Conservation (phyloP, 345 rosid species). For the Rhodamnia argentea region DNA sequence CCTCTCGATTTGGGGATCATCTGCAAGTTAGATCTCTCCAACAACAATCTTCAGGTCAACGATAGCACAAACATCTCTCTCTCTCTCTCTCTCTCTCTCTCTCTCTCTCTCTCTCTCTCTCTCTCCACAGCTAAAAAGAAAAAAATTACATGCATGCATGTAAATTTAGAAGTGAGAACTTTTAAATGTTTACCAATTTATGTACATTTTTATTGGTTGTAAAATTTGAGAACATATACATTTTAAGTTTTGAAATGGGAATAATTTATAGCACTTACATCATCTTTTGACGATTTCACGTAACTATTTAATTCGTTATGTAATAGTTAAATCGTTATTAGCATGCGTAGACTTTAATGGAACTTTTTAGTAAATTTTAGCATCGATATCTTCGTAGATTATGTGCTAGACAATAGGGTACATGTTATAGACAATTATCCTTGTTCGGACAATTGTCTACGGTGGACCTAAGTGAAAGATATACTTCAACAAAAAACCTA, state of each 20-base stretch:
- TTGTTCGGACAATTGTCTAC: not conserved
- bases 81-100: not conserved
- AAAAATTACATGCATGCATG: accelerated
- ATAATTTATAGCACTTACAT: not conserved
- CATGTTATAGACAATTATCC: not conserved
- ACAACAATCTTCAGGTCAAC: slow-evolving; percentile 76
- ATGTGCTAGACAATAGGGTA: not conserved
- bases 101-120: not conserved
- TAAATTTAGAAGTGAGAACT: not conserved
- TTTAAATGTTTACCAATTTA: not conserved
- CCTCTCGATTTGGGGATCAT: slow-evolving; percentile 50
- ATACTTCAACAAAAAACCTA: not conserved
- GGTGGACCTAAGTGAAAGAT: not conserved
- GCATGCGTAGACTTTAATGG: not conserved
- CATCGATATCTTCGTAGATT: not conserved
- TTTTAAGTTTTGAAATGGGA: not conserved
- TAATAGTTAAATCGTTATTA: not conserved
- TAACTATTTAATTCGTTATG: not conserved
- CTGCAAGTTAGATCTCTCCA: slow-evolving; percentile 75
- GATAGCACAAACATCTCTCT: not conserved
- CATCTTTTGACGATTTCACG: not conserved
- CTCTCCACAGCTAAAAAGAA: not conserved
- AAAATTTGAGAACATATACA: not conserved
- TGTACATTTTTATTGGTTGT: not conserved
- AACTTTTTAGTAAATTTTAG: not conserved